Base-by-base conservation (phyloP, 805 yeast genomes). In the Kodamaea leandrae region DNA sequence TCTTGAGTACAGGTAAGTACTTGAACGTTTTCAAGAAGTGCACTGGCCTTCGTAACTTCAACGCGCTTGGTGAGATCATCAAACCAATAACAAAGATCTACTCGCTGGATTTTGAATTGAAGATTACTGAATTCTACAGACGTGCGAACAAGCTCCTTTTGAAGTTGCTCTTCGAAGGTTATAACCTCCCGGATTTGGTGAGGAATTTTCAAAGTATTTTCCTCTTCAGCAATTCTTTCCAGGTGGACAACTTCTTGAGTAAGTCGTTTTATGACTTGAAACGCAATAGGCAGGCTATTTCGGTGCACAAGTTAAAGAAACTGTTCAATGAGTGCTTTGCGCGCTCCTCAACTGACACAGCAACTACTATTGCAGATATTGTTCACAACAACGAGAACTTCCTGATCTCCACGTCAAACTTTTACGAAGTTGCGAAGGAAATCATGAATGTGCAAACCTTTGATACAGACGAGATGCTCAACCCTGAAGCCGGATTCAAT, bases 1-100 rank as follows among this genome's bases (percentile, higher is more conserved):
- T 91, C 0, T 64, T 91, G 17, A 67, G 80, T 37, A 86, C 96
- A 0, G 99, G 99, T 1, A 90, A 88, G 60, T 82, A 82, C 51
- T 64, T 89, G 42, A 86, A 87, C 52, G 82, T 91, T 2, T 69
- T 85, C 32, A 73, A 78, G 41, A 79, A 74, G 42, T 80, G 86
- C 52, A 60, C 64, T 8, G 83, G 82, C 0, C 63, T 77, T 3
- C 64, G 67, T n/a, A 55, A 61, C 38, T 56, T 66, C 23, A 55
- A 55, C 4, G 42, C 36, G 16, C 51, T 64, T 15, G 51, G 59
- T 15, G 69, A 64, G 34, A 26, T 35, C 4, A 44, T 65, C 9
- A 45, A 43, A 4, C 60, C 61, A 1, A 64, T 69, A 12, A 52
- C 49, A 14, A 60, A 53, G 23, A 47, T 68, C 17, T 58, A 57